Base-by-base conservation (phyloP, 306 rosid genomes). In the Gillenia trifoliata region DNA sequence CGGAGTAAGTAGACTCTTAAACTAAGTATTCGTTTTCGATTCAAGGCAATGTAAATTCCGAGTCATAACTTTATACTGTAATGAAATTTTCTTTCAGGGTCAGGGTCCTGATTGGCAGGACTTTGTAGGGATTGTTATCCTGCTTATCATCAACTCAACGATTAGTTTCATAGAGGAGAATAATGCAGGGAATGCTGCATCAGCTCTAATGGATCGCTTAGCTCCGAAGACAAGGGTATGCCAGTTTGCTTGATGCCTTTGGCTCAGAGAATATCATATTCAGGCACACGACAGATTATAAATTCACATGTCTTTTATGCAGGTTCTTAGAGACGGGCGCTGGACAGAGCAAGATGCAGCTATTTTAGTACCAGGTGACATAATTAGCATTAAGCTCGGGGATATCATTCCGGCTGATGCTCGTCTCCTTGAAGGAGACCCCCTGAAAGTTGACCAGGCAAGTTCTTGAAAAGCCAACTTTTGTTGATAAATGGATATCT, bases 51-150 rank as follows among this genome's bases (percentile, higher is more conserved):
- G 38, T 28, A 72, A 17, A 9, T 63, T 76, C 77, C 3, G 64
- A 43, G 56, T 68, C 61, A 8, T 62, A 67, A 71, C 66, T 78
- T 72, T 45, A 28, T 31, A 62, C 68, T 57, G 25, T 55, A 8
- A 72, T 79, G 64, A 59, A 47, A 78, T 71, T 52, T 64, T 57
- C 40, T 81, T 79, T 68, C 91, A 92, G 97, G 96, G 93, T 57
- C 70, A 86, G 54, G 97, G 96, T 82, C 97, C 97, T 64, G 97
- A 92, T 72, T 92, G 96, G 97, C 93, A 92, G 83, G 97, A 92
- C 84, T 92, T 92, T 86, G 77, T 86, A 16, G 97, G 97, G 80
- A 92, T 92, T 66, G 6, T 89, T 76, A 85, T 92, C 85, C 77
- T 92, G 26, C 85, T 92, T 59, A 25, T 92, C 68, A 77, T 92